phyloP scores from a whole-genome alignment of 2,329 filamentous ascomycete species.

The Seiridium unicorne region DNA sequence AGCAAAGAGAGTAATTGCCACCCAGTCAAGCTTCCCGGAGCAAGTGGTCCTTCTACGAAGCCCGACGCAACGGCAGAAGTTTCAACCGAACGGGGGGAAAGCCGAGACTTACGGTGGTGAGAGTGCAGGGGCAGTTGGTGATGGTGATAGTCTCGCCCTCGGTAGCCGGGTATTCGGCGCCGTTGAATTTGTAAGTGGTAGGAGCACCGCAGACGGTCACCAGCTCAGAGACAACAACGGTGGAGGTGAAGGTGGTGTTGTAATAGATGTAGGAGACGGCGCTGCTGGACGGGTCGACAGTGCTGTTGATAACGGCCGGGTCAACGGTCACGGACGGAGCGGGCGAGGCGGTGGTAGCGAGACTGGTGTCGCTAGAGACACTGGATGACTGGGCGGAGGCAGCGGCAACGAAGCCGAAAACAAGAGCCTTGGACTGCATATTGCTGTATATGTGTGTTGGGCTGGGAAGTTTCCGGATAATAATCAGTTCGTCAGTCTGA shows the following conservation, averaged over 20 bases:
- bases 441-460: conserved; percentile 8
- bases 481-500: neutral
- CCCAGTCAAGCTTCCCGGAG: neutral
- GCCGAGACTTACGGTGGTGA: conserved; percentile 24
- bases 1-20: neutral
- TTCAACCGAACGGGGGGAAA: neutral
- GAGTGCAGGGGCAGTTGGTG: conserved; percentile 52
- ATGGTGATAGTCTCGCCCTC: conserved; percentile 55
- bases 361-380: neutral
- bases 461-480: neutral
- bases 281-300: conserved; percentile 5
- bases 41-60: neutral
- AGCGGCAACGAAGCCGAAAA: conserved; percentile 22
- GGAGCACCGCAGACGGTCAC: conserved; percentile 40
- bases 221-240: conserved; percentile 20
- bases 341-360: neutral
- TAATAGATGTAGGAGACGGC: conserved; percentile 20
- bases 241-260: conserved; percentile 24
- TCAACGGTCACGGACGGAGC: neutral
- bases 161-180: conserved; percentile 52
- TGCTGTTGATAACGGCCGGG: conserved; percentile 7
- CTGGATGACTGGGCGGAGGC: conserved; percentile 16
- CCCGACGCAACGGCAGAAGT: neutral
- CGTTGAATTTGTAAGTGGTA: conserved; percentile 49
- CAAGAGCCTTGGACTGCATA: conserved; percentile 28